Evolutionary conservation across 176 grass and related monocot species (phyloP), one percentile per base, ranked within the genome.

Genomic region (Ensete glaucum): DNA sequence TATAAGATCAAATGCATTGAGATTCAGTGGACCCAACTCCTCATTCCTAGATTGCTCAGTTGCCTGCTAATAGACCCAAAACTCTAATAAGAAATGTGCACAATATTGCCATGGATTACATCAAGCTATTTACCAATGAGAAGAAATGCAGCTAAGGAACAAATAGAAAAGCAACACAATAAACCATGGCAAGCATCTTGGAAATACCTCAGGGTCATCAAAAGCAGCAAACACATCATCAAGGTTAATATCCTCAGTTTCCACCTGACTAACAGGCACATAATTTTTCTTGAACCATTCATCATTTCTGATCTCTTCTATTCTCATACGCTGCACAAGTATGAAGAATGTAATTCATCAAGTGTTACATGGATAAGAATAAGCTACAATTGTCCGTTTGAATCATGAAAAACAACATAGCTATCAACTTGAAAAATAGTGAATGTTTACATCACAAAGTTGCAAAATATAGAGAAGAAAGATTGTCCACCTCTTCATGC

Each of bases 1-100:
- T 75, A 98, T 98, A 82, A 98, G 49, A 78, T 98, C 94, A 1
- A 98, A 98, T n/a, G 94, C 94, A 93, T 93, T 98, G 59, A 98
- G 90, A 80, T 79, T 89, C 71, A 98, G 73, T 71, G 94, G 94
- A 16, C 90, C 90, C 72, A 79, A 72, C 75, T 91, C 86, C 58
- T 93, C 88, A 17, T 89, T 85, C 72, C 75, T 85, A 74, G 82
- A 80, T 78, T 80, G 77, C 50, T 91, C 80, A 72, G 14, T 74
- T 13, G 77, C 90, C 19, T 91, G 87, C 83, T 91, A 79, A 78
- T 78, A 55, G 8, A 53, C n/a, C 51, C 17, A 88, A 75, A 81
- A 43, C 34, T 43, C 34, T 43, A 43, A 79, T 57, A 64, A 80
- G 50, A 78, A 80, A 75, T 64, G 57, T 26, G 29, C 34, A 68